phyloP scores from a whole-genome alignment of 257 asterid species.

The Ilex aquifolium region DNA sequence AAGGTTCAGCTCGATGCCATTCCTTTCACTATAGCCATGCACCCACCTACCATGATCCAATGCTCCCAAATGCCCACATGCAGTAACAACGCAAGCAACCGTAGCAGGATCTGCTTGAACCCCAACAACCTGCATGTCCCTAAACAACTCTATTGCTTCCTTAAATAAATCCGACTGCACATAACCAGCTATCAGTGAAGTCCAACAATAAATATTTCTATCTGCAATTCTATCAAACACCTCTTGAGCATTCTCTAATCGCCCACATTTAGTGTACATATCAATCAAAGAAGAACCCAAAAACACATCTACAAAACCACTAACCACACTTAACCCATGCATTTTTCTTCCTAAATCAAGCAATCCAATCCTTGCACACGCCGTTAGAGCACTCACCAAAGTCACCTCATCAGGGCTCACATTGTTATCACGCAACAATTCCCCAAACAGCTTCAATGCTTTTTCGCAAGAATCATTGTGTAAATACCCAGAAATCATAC shows the following conservation, averaged over 20 bases:
- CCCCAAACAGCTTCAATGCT: conserved; percentile 6
- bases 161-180: conserved; percentile 8
- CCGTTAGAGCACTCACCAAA: conserved; percentile 10
- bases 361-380: conserved; percentile 11
- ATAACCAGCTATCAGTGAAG: conserved; percentile 18
- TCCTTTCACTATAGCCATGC: conserved; percentile 8
- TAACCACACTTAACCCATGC: conserved; percentile 10
- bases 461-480: conserved; percentile 3
- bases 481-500: conserved; percentile 17
- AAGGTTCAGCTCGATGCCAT: conserved; percentile 5
- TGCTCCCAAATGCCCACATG: conserved; percentile 18
- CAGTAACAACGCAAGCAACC: conserved; percentile 11
- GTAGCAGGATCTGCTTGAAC: conserved; percentile 13
- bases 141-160: conserved; percentile 13
- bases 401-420: conserved; percentile 10
- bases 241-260: conserved; percentile 9
- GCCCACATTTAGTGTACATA: conserved; percentile 14
- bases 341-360: conserved; percentile 11
- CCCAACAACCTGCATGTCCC: conserved; percentile 12
- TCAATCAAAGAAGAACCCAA: conserved; percentile 15
- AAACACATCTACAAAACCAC: conserved; percentile 14
- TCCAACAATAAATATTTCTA: conserved; percentile 12
- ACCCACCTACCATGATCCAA: conserved; percentile 16
- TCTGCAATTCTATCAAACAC: conserved; percentile 7
- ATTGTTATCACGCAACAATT: conserved; percentile 3